Percentiles rank a stretch among this genome's conserved stretches.
These are phyloP conservation scores for Populus euphratica DNA, from an alignment of 345 rosid species.

Conservation along the genomic window DNA sequence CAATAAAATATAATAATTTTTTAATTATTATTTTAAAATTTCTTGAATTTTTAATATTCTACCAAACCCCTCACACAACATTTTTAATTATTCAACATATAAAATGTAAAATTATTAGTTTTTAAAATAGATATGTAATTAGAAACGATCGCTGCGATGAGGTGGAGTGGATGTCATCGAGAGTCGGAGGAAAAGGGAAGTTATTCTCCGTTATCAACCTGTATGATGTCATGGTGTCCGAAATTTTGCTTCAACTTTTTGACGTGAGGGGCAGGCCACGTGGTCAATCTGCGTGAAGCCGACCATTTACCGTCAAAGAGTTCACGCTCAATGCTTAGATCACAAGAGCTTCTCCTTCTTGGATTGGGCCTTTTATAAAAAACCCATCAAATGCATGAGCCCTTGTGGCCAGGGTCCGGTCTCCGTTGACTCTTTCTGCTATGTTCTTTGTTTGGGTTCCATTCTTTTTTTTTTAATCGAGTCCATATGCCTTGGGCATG, in stretches of 20 bases:
- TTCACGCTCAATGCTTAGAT: neutral
- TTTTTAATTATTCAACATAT: too few species aligned
- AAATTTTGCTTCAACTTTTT: neutral
- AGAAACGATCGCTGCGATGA: too few species aligned
- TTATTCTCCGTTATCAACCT: neutral
- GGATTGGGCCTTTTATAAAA: neutral
- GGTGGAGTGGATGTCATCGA: too few species aligned
- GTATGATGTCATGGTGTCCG: neutral
- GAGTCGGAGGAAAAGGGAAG: too few species aligned
- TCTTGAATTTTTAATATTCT: too few species aligned
- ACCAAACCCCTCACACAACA: too few species aligned
- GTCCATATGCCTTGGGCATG: too few species aligned
- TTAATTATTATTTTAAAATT: too few species aligned
- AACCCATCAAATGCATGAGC: neutral
- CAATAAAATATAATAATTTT: too few species aligned
- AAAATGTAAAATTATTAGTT: too few species aligned
- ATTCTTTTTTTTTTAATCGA: too few species aligned
- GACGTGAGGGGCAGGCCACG: neutral
- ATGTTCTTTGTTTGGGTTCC: neutral
- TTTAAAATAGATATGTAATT: too few species aligned
- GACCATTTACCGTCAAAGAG: neutral
- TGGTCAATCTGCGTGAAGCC: neutral
- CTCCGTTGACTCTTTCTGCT: neutral
- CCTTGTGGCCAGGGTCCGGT: neutral
- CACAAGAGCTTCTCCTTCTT: neutral